Base-by-base conservation (phyloP, 1,284 basidiomycete species). In the Cryptococcus sp. region DNA sequence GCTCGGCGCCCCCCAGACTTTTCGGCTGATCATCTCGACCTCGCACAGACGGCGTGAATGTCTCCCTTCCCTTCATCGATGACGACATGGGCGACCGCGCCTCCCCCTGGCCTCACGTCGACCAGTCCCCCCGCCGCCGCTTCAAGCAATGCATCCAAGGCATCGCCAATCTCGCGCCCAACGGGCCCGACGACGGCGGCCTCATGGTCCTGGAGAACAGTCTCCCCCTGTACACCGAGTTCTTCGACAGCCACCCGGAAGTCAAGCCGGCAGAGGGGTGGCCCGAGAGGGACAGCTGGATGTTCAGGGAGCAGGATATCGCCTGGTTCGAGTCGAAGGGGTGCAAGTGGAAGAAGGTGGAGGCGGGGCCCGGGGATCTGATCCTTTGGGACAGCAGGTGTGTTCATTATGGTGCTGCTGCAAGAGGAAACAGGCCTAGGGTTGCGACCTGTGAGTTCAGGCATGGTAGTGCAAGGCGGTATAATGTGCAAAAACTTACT, bases 101-200 rank as follows among this genome's bases (percentile, higher is more conserved):
- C 4, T 39, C 42, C 20, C 69, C 74, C 0, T 79, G 77, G 77
- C 74, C 72, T 8, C 77, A 77, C 64, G 65, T 72, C 43, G 73
- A 76, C 57, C 76, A 77, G 61, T 71, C 69, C 50, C 73, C 77
- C 16, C 52, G 61, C 40, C 65, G 75, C 42, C 64, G 66, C 4
- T 68, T 65, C 44, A 72, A 74, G 56, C 68, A 78, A 62, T 78
- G 77, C 57, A 65, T 78, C 6, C 78, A 79, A 56, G 78, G 78
- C 23, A 76, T 78, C 53, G 67, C 73, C 46, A 78, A 79, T 59
- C 65, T 78, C 21, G 52, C 47, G 12, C 24, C 38, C 7, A 78
- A 78, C 61, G 78, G 78, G 4, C 72, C 73, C 0, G 56, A 73
- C 39, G 78, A 79, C 48, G 78, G 78, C 38, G 78, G 78, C 12